Evolutionary conservation across 2,329 filamentous ascomycete species (phyloP).

Genomic region (Hypoxylon sp.): DNA sequence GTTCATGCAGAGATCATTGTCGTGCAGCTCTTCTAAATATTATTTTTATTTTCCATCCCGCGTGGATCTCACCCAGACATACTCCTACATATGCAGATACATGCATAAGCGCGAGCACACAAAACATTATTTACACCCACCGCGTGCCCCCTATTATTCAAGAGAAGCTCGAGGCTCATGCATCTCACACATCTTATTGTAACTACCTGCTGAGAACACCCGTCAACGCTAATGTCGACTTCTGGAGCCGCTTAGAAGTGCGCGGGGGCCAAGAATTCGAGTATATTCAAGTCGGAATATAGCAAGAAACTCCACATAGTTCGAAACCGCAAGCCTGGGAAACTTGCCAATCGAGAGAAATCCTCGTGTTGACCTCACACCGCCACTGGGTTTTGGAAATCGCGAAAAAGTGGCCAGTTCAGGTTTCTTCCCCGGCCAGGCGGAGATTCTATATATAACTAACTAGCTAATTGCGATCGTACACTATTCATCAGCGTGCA

Average conservation of each 20-base stretch:
- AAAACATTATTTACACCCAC: slow-evolving; percentile 41
- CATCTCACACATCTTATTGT: slow-evolving; percentile 23
- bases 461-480: slow-evolving; percentile 30
- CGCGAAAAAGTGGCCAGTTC: slow-evolving; percentile 37
- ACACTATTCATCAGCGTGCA: slow-evolving; percentile 27
- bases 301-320: slow-evolving; percentile 51
- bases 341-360: slow-evolving; percentile 41
- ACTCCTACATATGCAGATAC: slow-evolving; percentile 38
- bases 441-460: slow-evolving; percentile 50
- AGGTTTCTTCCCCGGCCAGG: slow-evolving; percentile 42
- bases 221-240: slow-evolving; percentile 40
- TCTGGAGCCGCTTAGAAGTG: slow-evolving; percentile 39
- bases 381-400: slow-evolving; percentile 46
- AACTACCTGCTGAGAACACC: slow-evolving; percentile 23
- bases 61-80: slow-evolving; percentile 36
- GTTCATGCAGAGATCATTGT: slow-evolving; percentile 43
- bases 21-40: slow-evolving; percentile 37
- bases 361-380: slow-evolving; percentile 47
- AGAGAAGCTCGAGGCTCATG: slow-evolving; percentile 30
- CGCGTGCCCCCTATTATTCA: slow-evolving; percentile 38
- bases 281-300: slow-evolving; percentile 34
- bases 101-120: slow-evolving; percentile 43
- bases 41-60: slow-evolving; percentile 37
- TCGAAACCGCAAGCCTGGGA: slow-evolving; percentile 41
- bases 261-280: slow-evolving; percentile 40